A percentile compares a stretch with the other conserved stretches of the same genome.
Evolutionary conservation across 106 monocot species (phyloP).

Genomic region (Dactylorhiza incarnata): DNA sequence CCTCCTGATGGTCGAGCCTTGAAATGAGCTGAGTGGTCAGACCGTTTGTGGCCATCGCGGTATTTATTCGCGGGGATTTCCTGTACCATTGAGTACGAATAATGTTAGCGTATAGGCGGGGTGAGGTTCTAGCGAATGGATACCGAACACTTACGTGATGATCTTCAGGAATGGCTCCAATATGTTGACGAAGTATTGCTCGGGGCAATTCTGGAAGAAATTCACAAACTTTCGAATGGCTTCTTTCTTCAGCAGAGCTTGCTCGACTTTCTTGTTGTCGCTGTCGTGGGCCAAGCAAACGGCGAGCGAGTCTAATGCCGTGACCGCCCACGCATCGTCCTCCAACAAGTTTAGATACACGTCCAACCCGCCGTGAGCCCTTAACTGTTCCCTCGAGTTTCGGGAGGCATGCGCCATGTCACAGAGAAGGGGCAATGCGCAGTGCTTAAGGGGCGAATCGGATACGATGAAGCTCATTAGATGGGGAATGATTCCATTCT

Average conservation of each 20-base stretch:
- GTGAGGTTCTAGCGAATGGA: not conserved
- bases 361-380: slow-evolving; percentile 91
- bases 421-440: slow-evolving; percentile 81
- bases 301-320: slow-evolving; percentile 88
- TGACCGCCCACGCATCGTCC: slow-evolving; percentile 90
- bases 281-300: slow-evolving; percentile 96
- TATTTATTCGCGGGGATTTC: slow-evolving; percentile 97
- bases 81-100: slow-evolving; percentile 27
- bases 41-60: slow-evolving; percentile 88
- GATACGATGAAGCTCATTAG: slow-evolving; percentile 86
- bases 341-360: slow-evolving; percentile 85
- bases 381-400: slow-evolving; percentile 89
- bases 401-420: slow-evolving; percentile 99
- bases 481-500: slow-evolving; percentile 96
- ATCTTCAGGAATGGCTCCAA: slow-evolving; percentile 97
- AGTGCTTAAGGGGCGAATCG: slow-evolving; percentile 78
- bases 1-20: slow-evolving; percentile 95
- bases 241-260: slow-evolving; percentile 93
- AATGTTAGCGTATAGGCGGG: not conserved
- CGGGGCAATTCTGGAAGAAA: slow-evolving; percentile 84
- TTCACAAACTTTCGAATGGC: slow-evolving; percentile 88
- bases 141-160: slow-evolving; percentile 56
- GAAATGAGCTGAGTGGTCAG: slow-evolving; percentile 84
- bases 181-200: slow-evolving; percentile 93
- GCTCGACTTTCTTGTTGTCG: slow-evolving; percentile 84